Percentiles rank a stretch among this genome's conserved stretches.
Evolutionary conservation across 495 filamentous ascomycete species (phyloP).

Genomic region (Lindgomyces ingoldianus): DNA sequence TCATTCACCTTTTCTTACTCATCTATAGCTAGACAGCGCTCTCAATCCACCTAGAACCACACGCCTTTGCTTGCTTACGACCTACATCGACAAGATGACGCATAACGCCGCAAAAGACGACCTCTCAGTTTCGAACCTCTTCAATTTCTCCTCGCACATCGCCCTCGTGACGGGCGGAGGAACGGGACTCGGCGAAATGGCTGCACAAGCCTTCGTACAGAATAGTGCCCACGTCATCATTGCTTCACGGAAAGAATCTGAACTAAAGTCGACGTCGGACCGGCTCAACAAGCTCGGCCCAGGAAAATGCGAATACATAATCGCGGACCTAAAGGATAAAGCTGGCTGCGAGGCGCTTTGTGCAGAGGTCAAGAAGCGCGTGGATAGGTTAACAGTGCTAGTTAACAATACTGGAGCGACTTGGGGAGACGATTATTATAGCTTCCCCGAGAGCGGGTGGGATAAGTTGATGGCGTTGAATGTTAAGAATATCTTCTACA

Average conservation of each 20-base stretch:
- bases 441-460: constrained; percentile 44
- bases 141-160: constrained; percentile 42
- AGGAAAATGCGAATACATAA: constrained; percentile 40
- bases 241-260: constrained; percentile 44
- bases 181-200: constrained; percentile 46
- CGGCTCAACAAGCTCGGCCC: constrained; percentile 43
- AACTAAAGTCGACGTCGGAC: constrained; percentile 41
- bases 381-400: constrained; percentile 40
- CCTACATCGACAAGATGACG: constrained; percentile 15
- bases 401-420: constrained; percentile 43
- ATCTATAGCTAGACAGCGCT: constrained; percentile 5
- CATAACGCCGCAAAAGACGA: constrained; percentile 24
- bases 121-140: constrained; percentile 39
- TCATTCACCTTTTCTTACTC: neutral
- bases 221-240: constrained; percentile 45
- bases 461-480: constrained; percentile 45
- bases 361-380: constrained; percentile 38
- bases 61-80: too few species aligned
- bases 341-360: constrained; percentile 37
- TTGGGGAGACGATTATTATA: constrained; percentile 44
- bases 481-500: constrained; percentile 45
- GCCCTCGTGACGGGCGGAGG: constrained; percentile 45
- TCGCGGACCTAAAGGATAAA: constrained; percentile 42
- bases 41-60: too few species aligned
- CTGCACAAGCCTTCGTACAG: constrained; percentile 45